Evolutionary conservation across 805 yeast genomes (phyloP), one percentile per base, ranked within the genome.

Genomic region (Kazachstania kunashirensis): DNA sequence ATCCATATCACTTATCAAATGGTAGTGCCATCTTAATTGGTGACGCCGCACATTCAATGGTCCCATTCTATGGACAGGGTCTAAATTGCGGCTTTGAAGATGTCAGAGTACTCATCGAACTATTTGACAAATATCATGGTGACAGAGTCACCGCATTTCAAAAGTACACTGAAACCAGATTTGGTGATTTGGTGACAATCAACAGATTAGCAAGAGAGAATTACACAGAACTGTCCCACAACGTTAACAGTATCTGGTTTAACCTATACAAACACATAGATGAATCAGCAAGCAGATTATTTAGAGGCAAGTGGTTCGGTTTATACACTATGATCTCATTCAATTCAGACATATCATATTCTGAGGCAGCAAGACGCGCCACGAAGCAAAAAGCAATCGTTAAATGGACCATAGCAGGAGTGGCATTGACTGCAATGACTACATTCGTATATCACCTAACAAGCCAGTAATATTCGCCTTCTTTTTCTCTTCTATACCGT

Each of bases 41-140:
- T 5, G 96, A 88, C 57, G 95, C 96, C 1, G 94, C 96, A 0
- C 96, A 88, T 61, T 76, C 92, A 20, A 88, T 86, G 95, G 96
- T 88, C 5, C 96, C 96, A n/a, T 88, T 88, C 57, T 88, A 86
- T 53, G 96, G 96, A 8, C 96, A 88, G 57, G 96, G 96, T 5
- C 81, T 88, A 89, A 88, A 88, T 57, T 84, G 95, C 54, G 96
- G 96, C 1, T 81, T 88, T 56, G 96, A 88, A 59, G 96, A 89
- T 49, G 88, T 88, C 16, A 65, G 77, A 39, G 74, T 78, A 1
- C 61, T 88, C 36, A 62, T 81, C 62, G 67, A 71, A 30, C 52
- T 78, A 18, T 31, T 70, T 32, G 70, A 68, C 23, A 46, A 56
- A 37, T 26, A 50, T 33, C 40, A 58, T 3, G 62, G 55, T 15